Conservation (phyloP, 306 rosid genomes). For the Astragalus membranaceus region DNA sequence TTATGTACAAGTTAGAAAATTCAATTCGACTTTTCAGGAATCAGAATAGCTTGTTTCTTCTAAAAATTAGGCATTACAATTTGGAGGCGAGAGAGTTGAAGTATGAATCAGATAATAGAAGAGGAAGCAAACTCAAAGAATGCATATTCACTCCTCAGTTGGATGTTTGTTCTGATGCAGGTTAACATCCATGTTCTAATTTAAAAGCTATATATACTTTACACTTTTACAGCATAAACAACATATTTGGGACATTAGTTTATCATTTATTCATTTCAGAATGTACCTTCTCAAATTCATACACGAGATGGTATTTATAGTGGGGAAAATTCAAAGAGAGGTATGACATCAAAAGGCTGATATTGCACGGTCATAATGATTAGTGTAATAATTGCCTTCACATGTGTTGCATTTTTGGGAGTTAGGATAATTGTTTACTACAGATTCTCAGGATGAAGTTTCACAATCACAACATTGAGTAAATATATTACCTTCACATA, state of each 20-base stretch:
- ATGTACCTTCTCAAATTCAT: background rate
- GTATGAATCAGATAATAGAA: too few relatives aligned
- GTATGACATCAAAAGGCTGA: background rate
- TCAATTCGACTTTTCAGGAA: too few relatives aligned
- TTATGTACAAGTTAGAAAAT: too few relatives aligned
- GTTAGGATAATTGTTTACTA: background rate
- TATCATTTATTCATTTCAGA: background rate
- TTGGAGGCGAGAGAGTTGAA: too few relatives aligned
- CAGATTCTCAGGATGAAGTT: background rate
- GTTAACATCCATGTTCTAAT: background rate
- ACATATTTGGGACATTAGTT: background rate
- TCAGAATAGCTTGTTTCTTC: too few relatives aligned
- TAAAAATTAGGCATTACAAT: too few relatives aligned
- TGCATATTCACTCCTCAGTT: background rate
- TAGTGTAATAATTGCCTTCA: constrained; percentile 7
- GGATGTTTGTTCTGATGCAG: too few relatives aligned
- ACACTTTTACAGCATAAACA: background rate
- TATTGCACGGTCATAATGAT: background rate
- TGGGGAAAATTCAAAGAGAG: background rate
- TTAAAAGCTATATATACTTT: background rate
- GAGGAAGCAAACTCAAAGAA: background rate
- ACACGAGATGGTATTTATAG: background rate
- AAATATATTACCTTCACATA: too few relatives aligned
- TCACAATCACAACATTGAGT: too few relatives aligned
- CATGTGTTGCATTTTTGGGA: constrained; percentile 12